A percentile compares a stretch with the other conserved stretches of the same genome.
Conservation (phyloP, 1,139 yeast species). For the Groenewaldozyma auringiensis region DNA sequence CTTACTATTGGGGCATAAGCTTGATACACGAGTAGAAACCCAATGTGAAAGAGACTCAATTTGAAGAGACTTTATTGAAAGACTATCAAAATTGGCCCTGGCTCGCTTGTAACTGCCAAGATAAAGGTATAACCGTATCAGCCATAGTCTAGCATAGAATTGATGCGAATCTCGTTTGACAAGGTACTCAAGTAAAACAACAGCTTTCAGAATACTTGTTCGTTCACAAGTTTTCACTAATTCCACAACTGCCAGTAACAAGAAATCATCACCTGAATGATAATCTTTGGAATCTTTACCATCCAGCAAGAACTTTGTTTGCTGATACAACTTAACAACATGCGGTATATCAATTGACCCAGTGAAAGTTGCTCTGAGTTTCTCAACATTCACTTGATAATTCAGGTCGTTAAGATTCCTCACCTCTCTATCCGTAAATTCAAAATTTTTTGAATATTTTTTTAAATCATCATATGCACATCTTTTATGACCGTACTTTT, state of each 20-base stretch:
- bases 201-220: conserved; percentile 26
- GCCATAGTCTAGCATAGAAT: conserved; percentile 61
- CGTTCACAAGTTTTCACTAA: conserved; percentile 15
- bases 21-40: conserved; percentile 42
- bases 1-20: conserved; percentile 33
- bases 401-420: conserved; percentile 29
- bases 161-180: conserved; percentile 51
- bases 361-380: conserved; percentile 34
- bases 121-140: conserved; percentile 54
- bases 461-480: conserved; percentile 57
- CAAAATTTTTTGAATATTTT: conserved; percentile 27
- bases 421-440: conserved; percentile 3
- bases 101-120: conserved; percentile 52
- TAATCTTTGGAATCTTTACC: conserved; percentile 51
- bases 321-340: conserved; percentile 35
- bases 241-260: conserved; percentile 43
- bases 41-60: conserved; percentile 64
- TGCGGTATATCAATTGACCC: conserved; percentile 18
- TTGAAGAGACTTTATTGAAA: conserved; percentile 72
- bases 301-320: conserved; percentile 27
- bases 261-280: conserved; percentile 56
- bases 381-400: conserved; percentile 44
- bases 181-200: conserved; percentile 43
- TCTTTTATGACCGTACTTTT: conserved; percentile 41
- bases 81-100: conserved; percentile 40